Evolutionary conservation across 805 yeast species (phyloP).

Genomic region (Metschnikowia henanensis): DNA sequence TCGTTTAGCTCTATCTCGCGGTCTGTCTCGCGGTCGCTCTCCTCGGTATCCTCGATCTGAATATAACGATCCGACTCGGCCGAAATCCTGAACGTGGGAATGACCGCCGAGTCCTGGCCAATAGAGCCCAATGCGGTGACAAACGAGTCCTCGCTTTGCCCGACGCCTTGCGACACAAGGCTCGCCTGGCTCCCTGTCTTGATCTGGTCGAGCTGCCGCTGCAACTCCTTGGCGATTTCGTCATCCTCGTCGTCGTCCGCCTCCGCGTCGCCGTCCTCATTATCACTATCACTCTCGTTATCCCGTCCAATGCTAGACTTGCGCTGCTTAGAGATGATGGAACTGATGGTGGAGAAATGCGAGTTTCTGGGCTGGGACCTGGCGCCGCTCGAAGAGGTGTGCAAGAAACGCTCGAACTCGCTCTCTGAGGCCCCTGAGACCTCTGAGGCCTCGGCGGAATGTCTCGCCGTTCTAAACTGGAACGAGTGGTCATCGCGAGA

Average conservation of each 20-base stretch:
- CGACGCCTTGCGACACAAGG: conserved; percentile 2
- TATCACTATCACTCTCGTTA: background rate
- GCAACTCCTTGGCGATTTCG: conserved; percentile 38
- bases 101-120: background rate
- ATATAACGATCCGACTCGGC: background rate
- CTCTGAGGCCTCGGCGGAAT: conserved; percentile 8
- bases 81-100: conserved; percentile 12
- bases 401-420: conserved; percentile 27
- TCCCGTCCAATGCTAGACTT: conserved; percentile 1
- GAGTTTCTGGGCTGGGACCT: conserved; percentile 24
- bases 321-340: conserved; percentile 38
- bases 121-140: conserved; percentile 4
- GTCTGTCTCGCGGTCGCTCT: conserved; percentile 8
- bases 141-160: conserved; percentile 13
- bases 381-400: conserved; percentile 5
- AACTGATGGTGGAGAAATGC: conserved; percentile 42
- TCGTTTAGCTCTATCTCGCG: conserved; percentile 7
- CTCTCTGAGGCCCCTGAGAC: conserved; percentile 21
- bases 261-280: conserved; percentile 19
- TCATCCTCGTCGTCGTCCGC: conserved; percentile 26
- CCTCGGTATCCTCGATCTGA: conserved; percentile 1
- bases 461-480: conserved; percentile 4
- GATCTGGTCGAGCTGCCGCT: conserved; percentile 37
- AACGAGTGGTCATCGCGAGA: conserved; percentile 11
- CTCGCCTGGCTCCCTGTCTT: conserved; percentile 24